These are phyloP conservation scores for Scortechinia acanthostroma DNA, from an alignment of 2,329 filamentous ascomycete species.

Conservation along the genomic window DNA sequence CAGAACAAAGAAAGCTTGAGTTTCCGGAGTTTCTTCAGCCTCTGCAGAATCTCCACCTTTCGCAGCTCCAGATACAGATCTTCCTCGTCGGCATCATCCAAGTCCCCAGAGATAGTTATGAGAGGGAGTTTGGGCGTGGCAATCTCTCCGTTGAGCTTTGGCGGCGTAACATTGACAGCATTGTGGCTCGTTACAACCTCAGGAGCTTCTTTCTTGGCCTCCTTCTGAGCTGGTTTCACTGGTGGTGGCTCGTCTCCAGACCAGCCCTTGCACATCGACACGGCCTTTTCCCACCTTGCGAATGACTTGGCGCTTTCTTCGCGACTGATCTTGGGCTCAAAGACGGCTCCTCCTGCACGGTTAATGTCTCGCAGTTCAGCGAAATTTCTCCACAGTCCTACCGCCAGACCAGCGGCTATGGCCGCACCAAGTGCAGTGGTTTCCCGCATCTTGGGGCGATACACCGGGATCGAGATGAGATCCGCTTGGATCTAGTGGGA, in stretches of 20 bases:
- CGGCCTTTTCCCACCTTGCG: conserved; percentile 68
- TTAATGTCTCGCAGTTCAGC: conserved; percentile 70
- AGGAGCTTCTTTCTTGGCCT: too few relatives aligned
- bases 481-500: conserved; percentile 75
- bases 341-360: conserved; percentile 60
- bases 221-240: too few relatives aligned
- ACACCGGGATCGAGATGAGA: conserved; percentile 73
- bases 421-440: conserved; percentile 83
- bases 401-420: conserved; percentile 80
- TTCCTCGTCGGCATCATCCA: not conserved
- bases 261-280: conserved; percentile 75
- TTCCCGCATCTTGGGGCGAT: conserved; percentile 81
- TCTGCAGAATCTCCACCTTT: not conserved
- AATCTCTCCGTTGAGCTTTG: not conserved
- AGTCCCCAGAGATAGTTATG: not conserved
- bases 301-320: conserved; percentile 57
- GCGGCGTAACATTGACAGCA: not conserved
- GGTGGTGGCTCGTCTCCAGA: too few relatives aligned
- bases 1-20: too few relatives aligned
- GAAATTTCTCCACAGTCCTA: conserved; percentile 71
- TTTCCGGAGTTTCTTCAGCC: not conserved
- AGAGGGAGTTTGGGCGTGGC: not conserved
- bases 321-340: conserved; percentile 66
- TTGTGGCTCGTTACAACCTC: too few relatives aligned
- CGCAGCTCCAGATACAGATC: not conserved